Conservation (phyloP, 495 filamentous ascomycete genomes). For the Acidomyces sp. region DNA sequence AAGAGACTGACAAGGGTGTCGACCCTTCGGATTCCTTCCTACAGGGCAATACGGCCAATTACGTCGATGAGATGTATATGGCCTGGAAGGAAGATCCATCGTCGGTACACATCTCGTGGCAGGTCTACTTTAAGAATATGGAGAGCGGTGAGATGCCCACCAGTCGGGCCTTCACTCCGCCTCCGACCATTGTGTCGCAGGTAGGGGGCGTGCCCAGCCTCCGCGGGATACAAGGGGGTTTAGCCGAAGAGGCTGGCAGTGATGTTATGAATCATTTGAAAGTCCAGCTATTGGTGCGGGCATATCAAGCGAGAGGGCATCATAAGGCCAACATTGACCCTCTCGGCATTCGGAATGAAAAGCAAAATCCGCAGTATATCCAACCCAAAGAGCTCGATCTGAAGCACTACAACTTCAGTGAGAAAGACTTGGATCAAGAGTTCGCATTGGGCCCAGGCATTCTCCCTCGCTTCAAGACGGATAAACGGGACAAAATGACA, state of each 20-base stretch:
- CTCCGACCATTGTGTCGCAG: constrained; percentile 77
- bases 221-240: constrained; percentile 49
- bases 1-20: constrained; percentile 41
- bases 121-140: constrained; percentile 99
- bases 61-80: constrained; percentile 99
- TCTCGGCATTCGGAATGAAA: constrained; percentile 77
- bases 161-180: constrained; percentile 90
- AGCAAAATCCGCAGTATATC: constrained; percentile 73
- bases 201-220: constrained; percentile 49
- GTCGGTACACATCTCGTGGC: constrained; percentile 96
- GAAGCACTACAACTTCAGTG: constrained; percentile 84
- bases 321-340: constrained; percentile 97
- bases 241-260: constrained; percentile 54
- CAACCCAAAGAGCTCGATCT: constrained; percentile 87
- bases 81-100: constrained; percentile 87
- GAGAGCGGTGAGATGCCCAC: constrained; percentile 94
- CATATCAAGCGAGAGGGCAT: constrained; percentile 95
- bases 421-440: constrained; percentile 87
- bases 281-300: constrained; percentile 89
- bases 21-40: constrained; percentile 91
- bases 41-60: constrained; percentile 88
- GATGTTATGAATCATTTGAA: constrained; percentile 95
- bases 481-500: constrained; percentile 85
- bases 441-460: constrained; percentile 91
- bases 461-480: constrained; percentile 79